phyloP scores from a whole-genome alignment of 495 filamentous ascomycete genomes.

The Baudoinia panamericana region DNA sequence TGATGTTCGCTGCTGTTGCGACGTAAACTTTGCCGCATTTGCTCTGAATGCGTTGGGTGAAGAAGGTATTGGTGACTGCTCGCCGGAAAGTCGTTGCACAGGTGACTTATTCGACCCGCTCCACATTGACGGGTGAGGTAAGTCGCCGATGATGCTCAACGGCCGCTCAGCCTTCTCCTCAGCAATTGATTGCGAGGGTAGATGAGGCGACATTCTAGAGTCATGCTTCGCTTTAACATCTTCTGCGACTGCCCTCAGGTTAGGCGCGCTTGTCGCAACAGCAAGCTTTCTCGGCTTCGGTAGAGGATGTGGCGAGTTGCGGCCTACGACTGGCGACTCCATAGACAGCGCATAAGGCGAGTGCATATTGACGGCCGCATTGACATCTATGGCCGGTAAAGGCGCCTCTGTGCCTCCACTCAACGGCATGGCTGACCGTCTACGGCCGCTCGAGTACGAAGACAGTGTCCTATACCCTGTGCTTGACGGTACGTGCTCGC shows the following conservation, averaged over 20 bases:
- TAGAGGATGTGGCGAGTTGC: not conserved
- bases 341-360: conserved; percentile 15
- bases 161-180: not conserved
- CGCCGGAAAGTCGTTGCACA: too few relatives aligned
- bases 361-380: conserved; percentile 4
- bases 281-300: not conserved
- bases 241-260: conserved; percentile 1
- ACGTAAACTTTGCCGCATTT: too few relatives aligned
- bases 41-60: too few relatives aligned
- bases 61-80: too few relatives aligned
- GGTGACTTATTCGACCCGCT: too few relatives aligned
- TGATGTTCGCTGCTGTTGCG: too few relatives aligned
- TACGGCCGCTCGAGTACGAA: conserved; percentile 15
- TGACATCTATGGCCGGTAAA: conserved; percentile 11
- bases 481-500: conserved; percentile 19
- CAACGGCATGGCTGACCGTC: conserved; percentile 26
- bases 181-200: too few relatives aligned
- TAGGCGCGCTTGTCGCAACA: conserved; percentile 12
- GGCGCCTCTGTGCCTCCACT: conserved; percentile 18
- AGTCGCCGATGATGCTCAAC: conserved; percentile 8
- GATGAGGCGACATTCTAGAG: conserved; percentile 8
- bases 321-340: conserved; percentile 9
- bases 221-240: conserved; percentile 6
- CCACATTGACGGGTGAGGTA: too few relatives aligned
- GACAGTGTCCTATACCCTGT: conserved; percentile 23